A percentile compares a stretch with the other conserved stretches of the same genome.
Evolutionary conservation across 1,284 basidiomycete genomes (phyloP).

Genomic region (Sphagnurus paluster): DNA sequence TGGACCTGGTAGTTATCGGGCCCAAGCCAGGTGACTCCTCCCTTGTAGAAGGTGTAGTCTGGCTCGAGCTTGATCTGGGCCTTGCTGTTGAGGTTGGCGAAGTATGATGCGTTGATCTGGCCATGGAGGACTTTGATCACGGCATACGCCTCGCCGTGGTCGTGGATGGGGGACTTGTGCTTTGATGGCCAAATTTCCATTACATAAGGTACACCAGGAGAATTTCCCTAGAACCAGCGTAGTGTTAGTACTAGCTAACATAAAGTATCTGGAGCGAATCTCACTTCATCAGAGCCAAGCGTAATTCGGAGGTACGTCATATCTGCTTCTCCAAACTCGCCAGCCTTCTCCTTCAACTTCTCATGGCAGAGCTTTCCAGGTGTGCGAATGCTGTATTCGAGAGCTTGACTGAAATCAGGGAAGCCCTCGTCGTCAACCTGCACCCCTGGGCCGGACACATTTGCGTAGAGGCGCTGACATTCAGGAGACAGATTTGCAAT

Average conservation of each 20-base stretch:
- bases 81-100: conserved; percentile 12
- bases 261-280: background rate
- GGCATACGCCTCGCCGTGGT: conserved; percentile 22
- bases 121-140: conserved; percentile 25
- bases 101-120: conserved; percentile 19
- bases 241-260: background rate
- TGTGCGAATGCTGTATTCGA: conserved; percentile 22
- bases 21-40: conserved; percentile 13
- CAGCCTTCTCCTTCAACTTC: conserved; percentile 17
- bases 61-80: conserved; percentile 11
- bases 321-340: conserved; percentile 13
- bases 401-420: conserved; percentile 22
- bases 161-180: conserved; percentile 23
- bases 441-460: conserved; percentile 19
- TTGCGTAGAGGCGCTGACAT: conserved; percentile 23
- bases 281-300: conserved; percentile 16
- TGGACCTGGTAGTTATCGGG: conserved; percentile 15
- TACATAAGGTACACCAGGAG: conserved; percentile 24
- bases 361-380: conserved; percentile 14
- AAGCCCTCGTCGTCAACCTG: conserved; percentile 20
- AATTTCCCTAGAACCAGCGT: conserved; percentile 15
- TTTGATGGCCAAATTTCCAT: conserved; percentile 25
- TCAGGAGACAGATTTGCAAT: conserved; percentile 20
- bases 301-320: conserved; percentile 24
- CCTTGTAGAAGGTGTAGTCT: conserved; percentile 5